phyloP scores from a whole-genome alignment of 2,329 filamentous ascomycete genomes.

The Aureobasidium musti region DNA sequence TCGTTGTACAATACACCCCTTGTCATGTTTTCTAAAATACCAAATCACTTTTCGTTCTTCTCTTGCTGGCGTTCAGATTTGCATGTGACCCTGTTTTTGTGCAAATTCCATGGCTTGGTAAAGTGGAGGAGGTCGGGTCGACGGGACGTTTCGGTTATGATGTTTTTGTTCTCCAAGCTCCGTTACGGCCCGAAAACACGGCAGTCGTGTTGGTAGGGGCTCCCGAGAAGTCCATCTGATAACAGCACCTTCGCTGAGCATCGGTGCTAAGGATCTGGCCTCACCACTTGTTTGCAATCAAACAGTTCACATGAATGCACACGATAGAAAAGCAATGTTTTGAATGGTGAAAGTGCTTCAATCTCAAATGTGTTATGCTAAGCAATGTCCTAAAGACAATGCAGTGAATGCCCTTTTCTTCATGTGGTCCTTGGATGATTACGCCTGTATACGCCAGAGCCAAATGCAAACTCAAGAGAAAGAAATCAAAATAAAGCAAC shows the following conservation, averaged over 20 bases:
- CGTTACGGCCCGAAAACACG: slow-evolving; percentile 13
- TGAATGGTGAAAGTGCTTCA: neutral
- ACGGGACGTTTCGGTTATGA: slow-evolving; percentile 11
- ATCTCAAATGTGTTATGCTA: neutral
- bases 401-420: neutral
- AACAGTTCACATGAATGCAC: neutral
- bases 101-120: slow-evolving; percentile 16
- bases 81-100: neutral
- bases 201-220: neutral
- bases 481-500: neutral
- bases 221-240: neutral
- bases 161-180: neutral
- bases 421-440: neutral
- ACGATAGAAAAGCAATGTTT: neutral
- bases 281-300: neutral
- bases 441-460: slow-evolving; percentile 15
- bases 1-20: slow-evolving; percentile 17
- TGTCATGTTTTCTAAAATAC: slow-evolving; percentile 4
- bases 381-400: neutral
- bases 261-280: neutral
- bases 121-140: slow-evolving; percentile 18
- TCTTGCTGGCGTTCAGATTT: neutral
- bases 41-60: neutral
- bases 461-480: slow-evolving; percentile 3
- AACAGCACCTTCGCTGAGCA: no score